These are phyloP conservation scores for Aspergillus bombycis DNA, from an alignment of 2,329 filamentous ascomycete genomes.

Conservation along the genomic window DNA sequence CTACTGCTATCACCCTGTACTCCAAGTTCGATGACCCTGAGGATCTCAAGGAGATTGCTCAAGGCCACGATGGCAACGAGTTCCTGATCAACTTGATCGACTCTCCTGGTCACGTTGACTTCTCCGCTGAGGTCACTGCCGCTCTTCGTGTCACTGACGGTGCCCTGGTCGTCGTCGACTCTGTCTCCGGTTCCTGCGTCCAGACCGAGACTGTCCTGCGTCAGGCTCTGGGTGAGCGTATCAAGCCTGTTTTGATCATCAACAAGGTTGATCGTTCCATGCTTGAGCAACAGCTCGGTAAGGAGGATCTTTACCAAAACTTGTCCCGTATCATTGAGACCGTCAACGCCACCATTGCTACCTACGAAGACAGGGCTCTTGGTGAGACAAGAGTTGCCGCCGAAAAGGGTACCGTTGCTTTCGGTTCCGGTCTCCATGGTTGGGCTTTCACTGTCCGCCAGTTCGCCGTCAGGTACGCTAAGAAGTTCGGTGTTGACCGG, in stretches of 20 bases:
- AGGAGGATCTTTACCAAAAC: slow-evolving; percentile 99
- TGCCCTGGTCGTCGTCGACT: slow-evolving; percentile 99
- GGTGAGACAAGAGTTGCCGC: slow-evolving; percentile 99
- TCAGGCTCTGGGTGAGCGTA: slow-evolving; percentile 98
- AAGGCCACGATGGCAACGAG: slow-evolving; percentile 85
- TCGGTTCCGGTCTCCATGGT: slow-evolving; percentile 99
- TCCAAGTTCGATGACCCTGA: slow-evolving; percentile 78
- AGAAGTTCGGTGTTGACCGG: slow-evolving; percentile 99
- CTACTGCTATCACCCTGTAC: slow-evolving; percentile 98
- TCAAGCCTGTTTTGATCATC: slow-evolving; percentile 99
- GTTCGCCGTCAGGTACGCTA: slow-evolving; percentile 93
- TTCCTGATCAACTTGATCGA: slow-evolving; percentile 99
- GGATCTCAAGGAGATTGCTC: slow-evolving; percentile 91
- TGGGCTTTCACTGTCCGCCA: slow-evolving; percentile 99
- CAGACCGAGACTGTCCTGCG: slow-evolving; percentile 99
- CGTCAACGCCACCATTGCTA: slow-evolving; percentile 99
- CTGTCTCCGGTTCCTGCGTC: slow-evolving; percentile 99
- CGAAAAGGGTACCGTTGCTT: slow-evolving; percentile 95
- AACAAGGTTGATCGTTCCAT: slow-evolving; percentile 99
- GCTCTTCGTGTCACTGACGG: slow-evolving; percentile 99
- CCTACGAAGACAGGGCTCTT: slow-evolving; percentile 94
- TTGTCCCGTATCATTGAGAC: slow-evolving; percentile 99
- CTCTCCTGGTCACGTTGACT: slow-evolving; percentile 99
- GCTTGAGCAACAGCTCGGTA: slow-evolving; percentile 96
- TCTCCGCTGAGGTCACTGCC: slow-evolving; percentile 99